Percentiles rank a stretch among this genome's conserved stretches.
Conservation (phyloP, 2,329 filamentous ascomycete genomes). For the Emmonsiellopsis sp. region DNA sequence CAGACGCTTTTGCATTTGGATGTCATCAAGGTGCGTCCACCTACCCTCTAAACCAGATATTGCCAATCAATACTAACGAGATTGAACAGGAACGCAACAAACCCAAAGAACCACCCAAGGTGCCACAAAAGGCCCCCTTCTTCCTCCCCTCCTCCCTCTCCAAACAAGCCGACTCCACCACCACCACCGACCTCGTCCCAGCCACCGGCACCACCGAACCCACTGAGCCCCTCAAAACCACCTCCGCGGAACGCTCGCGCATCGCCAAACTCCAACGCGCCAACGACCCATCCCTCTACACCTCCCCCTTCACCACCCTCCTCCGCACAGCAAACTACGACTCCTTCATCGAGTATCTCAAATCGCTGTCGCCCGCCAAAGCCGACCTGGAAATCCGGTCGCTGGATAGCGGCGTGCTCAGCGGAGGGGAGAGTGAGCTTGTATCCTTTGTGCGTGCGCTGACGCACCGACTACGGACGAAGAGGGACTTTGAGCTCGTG, state of each 20-base stretch:
- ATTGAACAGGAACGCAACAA: conserved; percentile 68
- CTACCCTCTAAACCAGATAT: neutral
- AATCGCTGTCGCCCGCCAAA: conserved; percentile 69
- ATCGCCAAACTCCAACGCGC: conserved; percentile 57
- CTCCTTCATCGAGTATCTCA: conserved; percentile 66
- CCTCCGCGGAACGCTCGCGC: conserved; percentile 49
- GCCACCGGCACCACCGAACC: conserved; percentile 18
- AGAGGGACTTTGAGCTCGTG: conserved; percentile 81
- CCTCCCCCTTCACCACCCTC: conserved; percentile 34
- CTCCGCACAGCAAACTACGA: conserved; percentile 50
- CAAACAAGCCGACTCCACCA: conserved; percentile 15
- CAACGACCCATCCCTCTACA: conserved; percentile 21
- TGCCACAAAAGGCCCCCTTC: conserved; percentile 89
- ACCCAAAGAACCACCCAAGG: conserved; percentile 82
- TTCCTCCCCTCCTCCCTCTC: conserved; percentile 57
- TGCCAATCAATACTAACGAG: conserved; percentile 7
- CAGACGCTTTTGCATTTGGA: conserved; percentile 90
- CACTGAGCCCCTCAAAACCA: conserved; percentile 21
- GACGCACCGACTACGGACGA: conserved; percentile 56
- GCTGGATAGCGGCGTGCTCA: conserved; percentile 38
- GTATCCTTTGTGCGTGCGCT: conserved; percentile 72
- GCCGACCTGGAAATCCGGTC: conserved; percentile 88
- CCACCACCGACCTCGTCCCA: conserved; percentile 16
- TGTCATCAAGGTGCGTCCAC: conserved; percentile 52
- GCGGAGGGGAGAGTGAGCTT: conserved; percentile 51